A percentile compares a stretch with the other conserved stretches of the same genome.
Conservation (phyloP, 73 alveolate species). For the Stentor coeruleus region DNA sequence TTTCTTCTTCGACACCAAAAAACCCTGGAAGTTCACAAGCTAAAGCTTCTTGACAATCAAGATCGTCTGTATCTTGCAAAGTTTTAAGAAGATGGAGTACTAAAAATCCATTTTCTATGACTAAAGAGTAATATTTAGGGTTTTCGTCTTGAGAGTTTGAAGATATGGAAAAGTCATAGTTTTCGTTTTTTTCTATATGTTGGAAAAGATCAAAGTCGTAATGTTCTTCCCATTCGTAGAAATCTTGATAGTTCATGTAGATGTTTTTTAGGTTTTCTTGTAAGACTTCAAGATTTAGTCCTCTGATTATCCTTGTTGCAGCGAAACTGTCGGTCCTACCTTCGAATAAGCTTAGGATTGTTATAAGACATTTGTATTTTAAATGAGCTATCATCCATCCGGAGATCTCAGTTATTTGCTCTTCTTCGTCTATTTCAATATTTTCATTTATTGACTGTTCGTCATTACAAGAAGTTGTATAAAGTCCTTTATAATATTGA, state of each 20-base stretch:
- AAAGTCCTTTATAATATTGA: conserved; percentile 4
- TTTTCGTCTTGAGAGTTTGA: conserved; percentile 24
- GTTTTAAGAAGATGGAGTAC: conserved; percentile 34
- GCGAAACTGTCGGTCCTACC: conserved; percentile 46
- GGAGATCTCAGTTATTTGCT: conserved; percentile 31
- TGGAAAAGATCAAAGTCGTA: conserved; percentile 34
- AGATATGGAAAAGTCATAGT: neutral
- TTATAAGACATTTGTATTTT: conserved; percentile 51
- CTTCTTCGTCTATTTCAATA: conserved; percentile 26
- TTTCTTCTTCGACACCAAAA: conserved; percentile 30
- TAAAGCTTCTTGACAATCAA: conserved; percentile 31
- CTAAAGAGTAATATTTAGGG: conserved; percentile 31
- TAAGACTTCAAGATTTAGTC: conserved; percentile 47
- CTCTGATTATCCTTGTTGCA: conserved; percentile 41
- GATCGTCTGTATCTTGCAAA: conserved; percentile 42
- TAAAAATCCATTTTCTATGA: conserved; percentile 53
- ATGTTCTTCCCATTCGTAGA: conserved; percentile 24
- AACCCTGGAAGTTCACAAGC: conserved; percentile 24
- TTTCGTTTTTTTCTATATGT: conserved; percentile 28
- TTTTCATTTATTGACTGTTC: conserved; percentile 5
- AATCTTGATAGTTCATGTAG: conserved; percentile 31
- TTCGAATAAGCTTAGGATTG: conserved; percentile 46
- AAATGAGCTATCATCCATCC: conserved; percentile 58
- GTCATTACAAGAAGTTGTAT: conserved; percentile 3
- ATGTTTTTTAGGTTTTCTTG: conserved; percentile 39